Evolutionary conservation across 2,329 filamentous ascomycete genomes (phyloP).

Genomic region (Phyllosticta citribraziliensis): DNA sequence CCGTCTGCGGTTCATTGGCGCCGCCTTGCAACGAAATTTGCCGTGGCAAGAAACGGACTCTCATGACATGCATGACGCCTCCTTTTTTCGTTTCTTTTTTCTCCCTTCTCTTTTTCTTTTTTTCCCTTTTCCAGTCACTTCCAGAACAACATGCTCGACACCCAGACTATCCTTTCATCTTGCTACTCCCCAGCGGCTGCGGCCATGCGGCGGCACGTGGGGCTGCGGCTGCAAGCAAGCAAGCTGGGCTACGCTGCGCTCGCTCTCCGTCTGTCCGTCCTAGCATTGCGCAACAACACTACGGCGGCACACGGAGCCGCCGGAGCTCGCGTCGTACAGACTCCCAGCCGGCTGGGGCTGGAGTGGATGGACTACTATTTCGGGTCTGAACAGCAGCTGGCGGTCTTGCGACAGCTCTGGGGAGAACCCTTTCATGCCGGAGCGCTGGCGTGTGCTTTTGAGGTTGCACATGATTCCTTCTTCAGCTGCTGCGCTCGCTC

Average conservation of each 20-base stretch:
- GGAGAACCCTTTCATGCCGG: not conserved
- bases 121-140: not conserved
- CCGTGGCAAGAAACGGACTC: not conserved
- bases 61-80: not conserved
- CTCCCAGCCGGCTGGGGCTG: not conserved
- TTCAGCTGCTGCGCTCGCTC: not conserved
- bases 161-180: not conserved
- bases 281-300: not conserved
- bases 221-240: constrained; percentile 11
- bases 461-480: not conserved
- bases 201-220: constrained; percentile 15
- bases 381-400: not conserved
- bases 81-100: not conserved
- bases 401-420: not conserved
- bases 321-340: not conserved
- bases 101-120: not conserved
- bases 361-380: not conserved
- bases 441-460: not conserved
- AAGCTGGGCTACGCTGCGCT: not conserved
- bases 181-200: not conserved
- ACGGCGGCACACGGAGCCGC: not conserved
- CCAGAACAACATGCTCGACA: not conserved
- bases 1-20: not conserved
- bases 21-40: not conserved
- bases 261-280: not conserved